Base-by-base conservation (phyloP, 129 eudicot species). In the Flaveria bidentis region DNA sequence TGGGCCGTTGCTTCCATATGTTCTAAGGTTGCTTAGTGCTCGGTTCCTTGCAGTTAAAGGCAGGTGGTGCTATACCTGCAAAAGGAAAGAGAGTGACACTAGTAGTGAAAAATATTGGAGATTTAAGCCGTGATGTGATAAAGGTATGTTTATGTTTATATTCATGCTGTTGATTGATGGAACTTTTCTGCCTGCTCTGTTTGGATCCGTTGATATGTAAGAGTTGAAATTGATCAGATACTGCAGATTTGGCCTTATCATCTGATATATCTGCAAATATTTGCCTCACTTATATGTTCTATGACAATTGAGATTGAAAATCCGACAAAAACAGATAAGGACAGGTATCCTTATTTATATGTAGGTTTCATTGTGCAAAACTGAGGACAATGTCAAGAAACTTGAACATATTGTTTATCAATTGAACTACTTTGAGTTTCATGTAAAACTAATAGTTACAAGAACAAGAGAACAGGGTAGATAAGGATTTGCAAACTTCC, bases 91-190 rank as follows among this genome's bases (percentile, higher is more conserved):
- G 74, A 81, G 84, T 89, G 71, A 84, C 69, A 45, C 82, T 92
- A 42, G 76, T 55, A 15, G 96, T 87, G 80, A 81, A 67, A 75
- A 86, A 84, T 76, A 68, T 81, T n/a, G 80, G 80, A 62, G 97
- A 92, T 81, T 82, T 92, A 71, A 89, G 85, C 73, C 88, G 97
- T 41, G 97, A 92, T 73, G 97, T 92, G 66, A 92, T 92, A 30
- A 89, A 92, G 92, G 97, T 92, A 80, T 53, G 77, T 56, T 5
- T 0, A n/a, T 50, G 55, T 5, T 7, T 20, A 20, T 63, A 49
- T 45, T 20, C 62, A n/a, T 36, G 16, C 7, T 71, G 9, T 69
- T 25, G 47, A 68, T 53, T 22, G 42, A 22, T 52, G 30, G 75
- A 76, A 68, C 57, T 25, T 77, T 44, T 25, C 10, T 26, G 17